These are phyloP conservation scores for Beauveria scarabaeidicola DNA, from an alignment of 2,329 filamentous ascomycete genomes.

Conservation along the genomic window DNA sequence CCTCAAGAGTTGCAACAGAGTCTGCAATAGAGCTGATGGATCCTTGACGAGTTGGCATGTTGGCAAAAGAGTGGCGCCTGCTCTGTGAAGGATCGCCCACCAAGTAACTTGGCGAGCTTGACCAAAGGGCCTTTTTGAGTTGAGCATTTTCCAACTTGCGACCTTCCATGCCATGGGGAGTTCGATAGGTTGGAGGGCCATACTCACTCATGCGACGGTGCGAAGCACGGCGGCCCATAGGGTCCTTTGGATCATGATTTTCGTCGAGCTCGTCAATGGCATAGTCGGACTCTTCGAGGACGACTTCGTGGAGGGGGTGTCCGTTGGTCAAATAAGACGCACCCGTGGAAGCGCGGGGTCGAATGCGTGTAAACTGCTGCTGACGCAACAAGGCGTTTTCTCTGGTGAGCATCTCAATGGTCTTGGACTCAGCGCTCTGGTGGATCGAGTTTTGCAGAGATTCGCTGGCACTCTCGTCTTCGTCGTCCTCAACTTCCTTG, in stretches of 20 bases:
- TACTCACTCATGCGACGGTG: constrained; percentile 51
- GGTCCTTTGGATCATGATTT: constrained; percentile 39
- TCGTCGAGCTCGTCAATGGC: constrained; percentile 68
- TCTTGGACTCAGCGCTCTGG: constrained; percentile 50
- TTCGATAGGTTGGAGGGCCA: constrained; percentile 36
- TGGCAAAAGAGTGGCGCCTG: constrained; percentile 71
- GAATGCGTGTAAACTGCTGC: constrained; percentile 39
- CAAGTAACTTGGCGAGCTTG: constrained; percentile 60
- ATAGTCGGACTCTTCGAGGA: constrained; percentile 59
- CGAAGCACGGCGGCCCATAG: constrained; percentile 38
- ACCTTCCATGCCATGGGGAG: constrained; percentile 46
- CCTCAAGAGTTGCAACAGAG: constrained; percentile 37
- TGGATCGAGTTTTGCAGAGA: constrained; percentile 39
- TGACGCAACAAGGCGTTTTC: constrained; percentile 56
- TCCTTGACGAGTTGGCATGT: constrained; percentile 54
- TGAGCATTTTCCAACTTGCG: constrained; percentile 50
- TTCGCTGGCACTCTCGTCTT: constrained; percentile 49
- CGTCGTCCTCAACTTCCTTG: constrained; percentile 60
- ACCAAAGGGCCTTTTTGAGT: constrained; percentile 62
- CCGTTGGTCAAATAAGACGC: constrained; percentile 47
- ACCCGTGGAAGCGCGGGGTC: constrained; percentile 50
- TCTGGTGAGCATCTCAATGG: constrained; percentile 52
- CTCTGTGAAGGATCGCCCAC: constrained; percentile 61
- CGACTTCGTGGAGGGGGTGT: constrained; percentile 49
- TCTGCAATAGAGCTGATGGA: constrained; percentile 55